phyloP scores from a whole-genome alignment of 2,329 filamentous ascomycete species.

The Stachybotrys chartarum region DNA sequence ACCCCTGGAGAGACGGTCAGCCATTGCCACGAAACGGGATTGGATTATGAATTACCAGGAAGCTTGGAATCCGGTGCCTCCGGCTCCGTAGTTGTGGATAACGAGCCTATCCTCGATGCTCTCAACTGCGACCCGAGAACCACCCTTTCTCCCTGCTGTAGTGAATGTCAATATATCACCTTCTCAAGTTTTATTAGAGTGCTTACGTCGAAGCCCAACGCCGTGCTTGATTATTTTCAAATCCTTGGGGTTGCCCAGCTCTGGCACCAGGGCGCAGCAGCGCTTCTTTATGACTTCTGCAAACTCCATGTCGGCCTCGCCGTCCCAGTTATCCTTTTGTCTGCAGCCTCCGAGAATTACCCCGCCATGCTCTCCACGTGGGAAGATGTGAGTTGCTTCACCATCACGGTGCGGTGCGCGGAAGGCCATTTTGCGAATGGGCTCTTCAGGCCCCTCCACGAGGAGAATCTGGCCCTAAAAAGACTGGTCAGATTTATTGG shows the following conservation, averaged over 20 bases:
- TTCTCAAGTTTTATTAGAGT: not conserved
- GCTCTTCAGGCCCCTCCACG: constrained; percentile 27
- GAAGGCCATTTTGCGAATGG: constrained; percentile 32
- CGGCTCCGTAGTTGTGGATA: constrained; percentile 19
- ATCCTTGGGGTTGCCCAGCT: constrained; percentile 23
- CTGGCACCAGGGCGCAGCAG: constrained; percentile 24
- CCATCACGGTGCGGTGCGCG: constrained; percentile 31
- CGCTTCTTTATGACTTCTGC: constrained; percentile 23
- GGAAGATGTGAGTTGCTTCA: constrained; percentile 36
- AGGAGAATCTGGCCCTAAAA: constrained; percentile 22
- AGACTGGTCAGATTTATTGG: not conserved
- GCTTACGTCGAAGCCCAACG: constrained; percentile 21
- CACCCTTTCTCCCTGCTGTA: constrained; percentile 13
- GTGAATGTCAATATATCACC: not conserved
- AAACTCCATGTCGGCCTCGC: constrained; percentile 17
- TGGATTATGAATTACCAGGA: constrained; percentile 13
- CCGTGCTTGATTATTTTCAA: constrained; percentile 23
- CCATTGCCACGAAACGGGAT: too few species aligned
- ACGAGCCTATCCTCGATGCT: constrained; percentile 10
- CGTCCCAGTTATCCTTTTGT: constrained; percentile 23
- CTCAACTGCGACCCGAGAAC: constrained; percentile 23
- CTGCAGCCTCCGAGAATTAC: constrained; percentile 25
- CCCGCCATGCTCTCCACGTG: constrained; percentile 26
- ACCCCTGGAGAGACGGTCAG: too few species aligned
- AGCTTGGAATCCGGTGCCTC: constrained; percentile 18